phyloP scores from a whole-genome alignment of 2,329 filamentous ascomycete species.

The Elsinoe necatrix region DNA sequence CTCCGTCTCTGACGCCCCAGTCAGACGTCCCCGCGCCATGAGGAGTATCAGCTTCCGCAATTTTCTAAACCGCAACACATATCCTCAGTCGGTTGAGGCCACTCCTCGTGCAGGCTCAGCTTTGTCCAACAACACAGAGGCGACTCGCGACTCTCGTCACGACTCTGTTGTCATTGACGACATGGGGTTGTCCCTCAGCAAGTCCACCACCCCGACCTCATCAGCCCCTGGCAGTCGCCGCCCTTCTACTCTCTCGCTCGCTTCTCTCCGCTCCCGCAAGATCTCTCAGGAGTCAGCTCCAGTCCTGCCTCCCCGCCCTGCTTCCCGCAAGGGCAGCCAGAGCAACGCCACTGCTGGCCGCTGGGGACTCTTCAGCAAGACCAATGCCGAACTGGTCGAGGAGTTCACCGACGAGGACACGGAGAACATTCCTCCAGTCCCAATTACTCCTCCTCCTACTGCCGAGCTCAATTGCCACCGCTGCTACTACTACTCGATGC shows the following conservation, averaged over 20 bases:
- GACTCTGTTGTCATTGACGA: slow-evolving; percentile 19
- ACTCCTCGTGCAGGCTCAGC: slow-evolving; percentile 12
- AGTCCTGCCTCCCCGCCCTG: slow-evolving; percentile 14
- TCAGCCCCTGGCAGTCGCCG: slow-evolving; percentile 18
- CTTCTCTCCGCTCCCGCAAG: slow-evolving; percentile 17
- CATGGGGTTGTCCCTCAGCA: slow-evolving; percentile 16
- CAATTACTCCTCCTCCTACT: slow-evolving; percentile 16
- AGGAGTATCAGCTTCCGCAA: slow-evolving; percentile 20
- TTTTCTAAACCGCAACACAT: slow-evolving; percentile 17
- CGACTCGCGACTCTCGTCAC: slow-evolving; percentile 13
- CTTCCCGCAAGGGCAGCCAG: slow-evolving; percentile 18
- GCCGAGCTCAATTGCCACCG: slow-evolving; percentile 28
- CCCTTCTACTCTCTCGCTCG: slow-evolving; percentile 18
- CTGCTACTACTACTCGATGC: slow-evolving; percentile 31
- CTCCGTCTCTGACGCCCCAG: not conserved
- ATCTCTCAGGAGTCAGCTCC: slow-evolving; percentile 16
- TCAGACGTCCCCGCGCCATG: slow-evolving; percentile 17
- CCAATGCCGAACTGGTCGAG: slow-evolving; percentile 4
- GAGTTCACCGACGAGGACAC: slow-evolving; percentile 14
- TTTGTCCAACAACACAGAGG: slow-evolving; percentile 12
- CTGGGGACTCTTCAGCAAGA: slow-evolving; percentile 19
- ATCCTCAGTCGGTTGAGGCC: slow-evolving; percentile 9
- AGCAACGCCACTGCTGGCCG: slow-evolving; percentile 16
- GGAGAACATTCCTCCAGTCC: slow-evolving; percentile 19
- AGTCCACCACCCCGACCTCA: slow-evolving; percentile 10